Base-by-base conservation (phyloP, 2,329 filamentous ascomycete genomes). In the Cladosporium oxysporum region DNA sequence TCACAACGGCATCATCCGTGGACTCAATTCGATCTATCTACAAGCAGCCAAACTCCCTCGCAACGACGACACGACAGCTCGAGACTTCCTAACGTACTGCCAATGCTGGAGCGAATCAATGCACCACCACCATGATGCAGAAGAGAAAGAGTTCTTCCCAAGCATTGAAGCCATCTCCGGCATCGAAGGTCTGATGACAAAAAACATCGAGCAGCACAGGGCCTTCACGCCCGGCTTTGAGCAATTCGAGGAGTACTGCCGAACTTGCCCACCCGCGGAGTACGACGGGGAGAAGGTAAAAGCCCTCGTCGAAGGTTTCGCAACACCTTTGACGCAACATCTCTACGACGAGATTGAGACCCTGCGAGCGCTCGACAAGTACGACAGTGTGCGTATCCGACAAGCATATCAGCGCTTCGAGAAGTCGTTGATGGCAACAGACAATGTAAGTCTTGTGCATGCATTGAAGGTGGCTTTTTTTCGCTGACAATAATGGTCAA, bases 1-100 rank as follows among this genome's bases (percentile, higher is more conserved):
- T 1, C 77, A 79, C 69, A 78, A 79, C 64, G 69, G 70, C 58
- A 73, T 79, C 3, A 70, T 79, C 28, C 75, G 77, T n/a, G 73
- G 75, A 5, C 70, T 79, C 21, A 79, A 79, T 71, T 69, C 71
- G 52, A 74, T 79, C 52, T 78, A 77, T 67, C 68, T 72, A 62
- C 75, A 76, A 71, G 72, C 72, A 16, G 63, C 69, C 31, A 67
- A 68, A 64, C 61, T 76, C 12, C 72, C 72, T 16, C 58, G n/a
- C 44, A 47, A 68, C 62, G 65, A 73, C 66, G 29, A 44, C 18
- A 66, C 41, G 18, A 69, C 69, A 16, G 69, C 71, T 21, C 53
- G 16, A 44, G 74, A 76, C 66, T 76, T 78, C 62, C 66, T 77
- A 21, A 69, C 69, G 8, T 77, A 74, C 62, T 73, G 70, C 66